phyloP scores from a whole-genome alignment of 202 grass and related monocot species.

The Sporobolus alterniflorus region DNA sequence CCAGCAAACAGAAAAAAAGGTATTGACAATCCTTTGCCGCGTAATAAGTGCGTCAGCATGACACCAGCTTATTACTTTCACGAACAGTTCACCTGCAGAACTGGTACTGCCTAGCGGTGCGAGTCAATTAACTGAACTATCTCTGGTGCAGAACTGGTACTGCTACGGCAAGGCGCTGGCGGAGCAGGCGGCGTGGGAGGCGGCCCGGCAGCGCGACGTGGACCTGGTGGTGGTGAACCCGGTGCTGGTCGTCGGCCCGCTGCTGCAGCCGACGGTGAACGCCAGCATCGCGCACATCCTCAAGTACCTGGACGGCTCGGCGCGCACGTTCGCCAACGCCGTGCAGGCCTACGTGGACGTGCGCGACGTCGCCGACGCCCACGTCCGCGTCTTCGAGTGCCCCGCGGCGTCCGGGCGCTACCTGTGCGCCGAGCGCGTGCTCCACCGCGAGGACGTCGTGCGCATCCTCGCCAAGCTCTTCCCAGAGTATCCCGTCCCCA shows the following conservation, averaged over 20 bases:
- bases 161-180: constrained; percentile 95
- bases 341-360: constrained; percentile 97
- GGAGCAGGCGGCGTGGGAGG: constrained; percentile 82
- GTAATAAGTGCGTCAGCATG: constrained; percentile 27
- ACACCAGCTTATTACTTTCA: not conserved
- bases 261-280: constrained; percentile 88
- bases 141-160: constrained; percentile 84
- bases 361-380: constrained; percentile 83
- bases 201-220: constrained; percentile 56
- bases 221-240: constrained; percentile 94
- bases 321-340: constrained; percentile 75
- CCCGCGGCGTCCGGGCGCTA: constrained; percentile 63
- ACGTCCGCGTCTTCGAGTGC: constrained; percentile 70
- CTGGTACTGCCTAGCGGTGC: constrained; percentile 99
- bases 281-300: constrained; percentile 82
- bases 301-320: constrained; percentile 94
- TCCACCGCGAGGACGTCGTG: constrained; percentile 91
- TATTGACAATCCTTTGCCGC: no score
- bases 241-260: constrained; percentile 87
- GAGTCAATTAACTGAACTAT: no score
- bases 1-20: no score
- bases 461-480: constrained; percentile 84
- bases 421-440: constrained; percentile 85
- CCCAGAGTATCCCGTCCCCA: constrained; percentile 87
- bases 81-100: constrained; percentile 53